phyloP scores from a whole-genome alignment of 768 basidiomycete genomes.

The Phylloporus sp. region DNA sequence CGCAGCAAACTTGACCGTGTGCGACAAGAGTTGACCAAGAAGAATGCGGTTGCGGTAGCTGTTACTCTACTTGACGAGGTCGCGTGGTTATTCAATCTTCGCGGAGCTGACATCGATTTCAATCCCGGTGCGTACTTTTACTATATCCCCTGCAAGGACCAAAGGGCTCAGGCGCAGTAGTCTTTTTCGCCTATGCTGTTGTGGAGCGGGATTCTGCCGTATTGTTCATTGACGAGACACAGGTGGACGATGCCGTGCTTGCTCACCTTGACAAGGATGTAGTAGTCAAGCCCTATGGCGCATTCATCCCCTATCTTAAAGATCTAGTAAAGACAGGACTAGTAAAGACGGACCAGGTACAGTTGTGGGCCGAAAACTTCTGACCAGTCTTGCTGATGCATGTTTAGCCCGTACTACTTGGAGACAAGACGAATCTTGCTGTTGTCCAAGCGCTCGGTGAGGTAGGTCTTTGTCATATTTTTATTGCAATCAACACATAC shows the following conservation, averaged over 20 bases:
- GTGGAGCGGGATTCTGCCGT: conserved; percentile 54
- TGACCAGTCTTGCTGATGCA: not conserved
- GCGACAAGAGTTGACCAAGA: conserved; percentile 61
- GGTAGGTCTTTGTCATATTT: conserved; percentile 33
- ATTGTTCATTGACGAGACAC: conserved; percentile 63
- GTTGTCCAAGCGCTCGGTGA: conserved; percentile 76
- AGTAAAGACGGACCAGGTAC: conserved; percentile 32
- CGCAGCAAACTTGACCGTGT: conserved; percentile 64
- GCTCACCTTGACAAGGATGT: conserved; percentile 55
- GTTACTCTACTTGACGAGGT: conserved; percentile 92
- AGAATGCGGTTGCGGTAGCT: conserved; percentile 57
- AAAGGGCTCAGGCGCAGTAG: conserved; percentile 32
- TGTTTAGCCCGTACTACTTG: conserved; percentile 67
- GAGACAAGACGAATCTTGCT: conserved; percentile 76
- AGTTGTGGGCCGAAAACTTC: conserved; percentile 3
- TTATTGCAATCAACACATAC: not conserved
- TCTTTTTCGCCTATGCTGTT: conserved; percentile 91
- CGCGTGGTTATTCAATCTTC: conserved; percentile 91
- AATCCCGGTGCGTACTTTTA: conserved; percentile 55
- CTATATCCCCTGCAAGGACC: not conserved
- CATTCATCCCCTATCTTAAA: conserved; percentile 62
- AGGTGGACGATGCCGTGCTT: conserved; percentile 40
- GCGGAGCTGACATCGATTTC: conserved; percentile 88
- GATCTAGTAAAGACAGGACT: conserved; percentile 38
- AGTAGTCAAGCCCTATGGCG: conserved; percentile 65